These are phyloP conservation scores for Diaporthe sp. DNA, from an alignment of 2,329 filamentous ascomycete species.

Conservation along the genomic window DNA sequence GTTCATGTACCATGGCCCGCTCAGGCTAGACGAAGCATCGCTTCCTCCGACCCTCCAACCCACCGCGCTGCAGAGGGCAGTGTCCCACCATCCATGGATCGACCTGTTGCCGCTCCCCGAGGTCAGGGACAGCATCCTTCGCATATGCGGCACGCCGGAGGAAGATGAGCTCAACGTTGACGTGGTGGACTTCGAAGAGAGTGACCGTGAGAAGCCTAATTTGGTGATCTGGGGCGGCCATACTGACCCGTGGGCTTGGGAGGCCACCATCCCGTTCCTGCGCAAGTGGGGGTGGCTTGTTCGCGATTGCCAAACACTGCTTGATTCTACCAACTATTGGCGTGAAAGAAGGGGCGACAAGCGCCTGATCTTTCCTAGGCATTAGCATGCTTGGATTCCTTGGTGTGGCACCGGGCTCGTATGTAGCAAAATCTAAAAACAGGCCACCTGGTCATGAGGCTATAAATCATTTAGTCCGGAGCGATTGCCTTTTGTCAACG, in stretches of 20 bases:
- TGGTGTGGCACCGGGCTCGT: not conserved
- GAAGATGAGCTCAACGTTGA: constrained; percentile 9
- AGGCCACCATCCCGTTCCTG: constrained; percentile 17
- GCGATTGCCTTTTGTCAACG: too few relatives aligned
- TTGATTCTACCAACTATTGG: constrained; percentile 26
- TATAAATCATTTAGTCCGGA: too few relatives aligned
- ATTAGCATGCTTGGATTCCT: not conserved
- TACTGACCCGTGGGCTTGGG: constrained; percentile 9
- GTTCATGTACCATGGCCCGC: not conserved
- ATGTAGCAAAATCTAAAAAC: not conserved
- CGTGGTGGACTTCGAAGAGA: constrained; percentile 7
- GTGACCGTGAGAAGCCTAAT: not conserved
- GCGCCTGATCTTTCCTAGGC: not conserved
- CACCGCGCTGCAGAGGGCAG: constrained; percentile 6
- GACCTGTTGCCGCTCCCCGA: constrained; percentile 19
- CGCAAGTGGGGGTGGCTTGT: constrained; percentile 25
- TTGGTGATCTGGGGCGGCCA: constrained; percentile 9
- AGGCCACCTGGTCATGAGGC: too few relatives aligned
- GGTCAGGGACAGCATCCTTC: constrained; percentile 5
- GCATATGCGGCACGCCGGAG: not conserved
- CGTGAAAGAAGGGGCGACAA: not conserved
- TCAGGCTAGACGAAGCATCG: not conserved
- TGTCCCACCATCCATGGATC: not conserved
- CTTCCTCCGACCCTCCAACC: not conserved
- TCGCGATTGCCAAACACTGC: constrained; percentile 8